phyloP scores from a whole-genome alignment of 345 rosid genomes.

The Salix exigua region DNA sequence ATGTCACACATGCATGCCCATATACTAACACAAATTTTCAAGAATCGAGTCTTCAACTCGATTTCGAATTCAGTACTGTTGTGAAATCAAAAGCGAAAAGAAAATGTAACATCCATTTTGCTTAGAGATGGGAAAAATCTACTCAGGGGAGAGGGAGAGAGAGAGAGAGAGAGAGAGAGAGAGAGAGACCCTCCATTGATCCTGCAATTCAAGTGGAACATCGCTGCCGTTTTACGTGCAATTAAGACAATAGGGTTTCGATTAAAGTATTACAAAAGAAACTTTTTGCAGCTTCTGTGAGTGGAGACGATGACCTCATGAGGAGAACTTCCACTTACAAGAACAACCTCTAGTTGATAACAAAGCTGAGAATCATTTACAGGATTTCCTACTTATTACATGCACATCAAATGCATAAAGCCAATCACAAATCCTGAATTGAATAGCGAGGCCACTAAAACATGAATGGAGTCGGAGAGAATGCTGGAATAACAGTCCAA shows the following conservation, averaged over 20 bases:
- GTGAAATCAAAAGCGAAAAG: background rate
- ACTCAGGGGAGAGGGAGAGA: background rate
- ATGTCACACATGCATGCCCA: no score
- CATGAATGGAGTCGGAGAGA: constrained; percentile 61
- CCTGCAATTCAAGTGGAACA: background rate
- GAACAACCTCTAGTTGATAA: background rate
- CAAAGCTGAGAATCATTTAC: background rate
- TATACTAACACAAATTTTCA: no score
- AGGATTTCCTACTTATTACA: background rate
- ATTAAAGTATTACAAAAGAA: background rate
- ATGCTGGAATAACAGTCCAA: constrained; percentile 37
- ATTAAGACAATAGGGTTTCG: background rate
- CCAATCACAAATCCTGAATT: background rate
- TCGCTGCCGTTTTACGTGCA: background rate
- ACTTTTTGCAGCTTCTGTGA: background rate
- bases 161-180: no score
- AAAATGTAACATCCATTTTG: background rate
- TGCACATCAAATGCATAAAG: background rate
- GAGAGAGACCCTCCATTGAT: no score
- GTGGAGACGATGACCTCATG: background rate
- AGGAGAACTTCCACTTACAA: background rate
- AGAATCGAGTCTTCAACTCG: no score
- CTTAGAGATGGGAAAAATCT: background rate
- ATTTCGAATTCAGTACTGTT: no score
- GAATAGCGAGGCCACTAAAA: constrained; percentile 25